Percentiles rank a stretch among this genome's conserved stretches.
Evolutionary conservation across 257 asterid species (phyloP).

Genomic region (Voacanga thouarsii): DNA sequence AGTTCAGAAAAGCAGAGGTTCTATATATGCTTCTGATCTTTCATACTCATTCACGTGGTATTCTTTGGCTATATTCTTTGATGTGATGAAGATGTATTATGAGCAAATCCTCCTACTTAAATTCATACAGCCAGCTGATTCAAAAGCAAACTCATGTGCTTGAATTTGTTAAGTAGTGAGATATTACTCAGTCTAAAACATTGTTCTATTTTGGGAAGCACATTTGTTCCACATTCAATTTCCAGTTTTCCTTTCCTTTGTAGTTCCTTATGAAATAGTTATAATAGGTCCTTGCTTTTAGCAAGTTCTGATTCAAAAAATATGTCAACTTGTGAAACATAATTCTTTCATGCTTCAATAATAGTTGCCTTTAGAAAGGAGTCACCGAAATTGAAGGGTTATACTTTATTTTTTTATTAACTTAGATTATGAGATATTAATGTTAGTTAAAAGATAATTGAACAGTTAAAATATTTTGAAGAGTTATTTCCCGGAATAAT

Average conservation of each 20-base stretch:
- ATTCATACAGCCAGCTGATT: neutral
- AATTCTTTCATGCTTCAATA: neutral
- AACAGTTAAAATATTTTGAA: neutral
- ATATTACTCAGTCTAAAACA: neutral
- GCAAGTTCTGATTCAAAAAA: neutral
- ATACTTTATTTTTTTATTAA: neutral
- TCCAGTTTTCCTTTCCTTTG: neutral
- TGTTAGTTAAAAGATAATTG: neutral
- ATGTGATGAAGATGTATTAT: neutral
- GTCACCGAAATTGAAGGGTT: neutral
- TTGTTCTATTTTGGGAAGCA: neutral
- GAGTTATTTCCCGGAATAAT: neutral
- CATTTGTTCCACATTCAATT: neutral
- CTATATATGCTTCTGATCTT: slow-evolving; percentile 5
- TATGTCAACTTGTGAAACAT: neutral
- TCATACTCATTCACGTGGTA: neutral
- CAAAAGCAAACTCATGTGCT: neutral
- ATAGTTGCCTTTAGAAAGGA: neutral
- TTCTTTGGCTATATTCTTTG: neutral
- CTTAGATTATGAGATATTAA: neutral
- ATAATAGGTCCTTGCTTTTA: neutral
- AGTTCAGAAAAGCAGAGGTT: slow-evolving; percentile 81
- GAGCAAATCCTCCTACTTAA: neutral
- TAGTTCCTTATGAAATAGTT: neutral
- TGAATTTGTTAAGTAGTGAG: neutral